Percentiles rank a stretch among this genome's conserved stretches.
Evolutionary conservation across 495 filamentous ascomycete genomes (phyloP).

Genomic region (Chaetomium cochliodes): DNA sequence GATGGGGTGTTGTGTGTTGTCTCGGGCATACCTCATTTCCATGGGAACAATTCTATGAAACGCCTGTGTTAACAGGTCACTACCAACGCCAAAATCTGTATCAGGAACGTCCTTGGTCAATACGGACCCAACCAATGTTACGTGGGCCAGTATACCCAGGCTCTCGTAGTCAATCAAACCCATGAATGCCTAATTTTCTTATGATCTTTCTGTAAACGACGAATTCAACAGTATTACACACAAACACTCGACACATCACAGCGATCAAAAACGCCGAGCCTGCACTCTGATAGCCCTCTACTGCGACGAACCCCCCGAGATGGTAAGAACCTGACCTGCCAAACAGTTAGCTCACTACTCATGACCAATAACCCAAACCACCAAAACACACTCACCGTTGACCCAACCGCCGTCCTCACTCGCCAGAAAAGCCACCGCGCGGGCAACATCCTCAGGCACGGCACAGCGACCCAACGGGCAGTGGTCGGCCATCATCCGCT

Average conservation of each 20-base stretch:
- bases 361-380: neutral
- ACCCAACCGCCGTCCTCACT: constrained; percentile 61
- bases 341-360: constrained; percentile 12
- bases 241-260: neutral
- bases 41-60: too few relatives aligned
- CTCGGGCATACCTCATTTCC: too few relatives aligned
- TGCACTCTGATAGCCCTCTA: constrained; percentile 11
- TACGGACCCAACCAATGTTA: too few relatives aligned
- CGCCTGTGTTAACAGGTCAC: too few relatives aligned
- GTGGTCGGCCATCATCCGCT: constrained; percentile 38
- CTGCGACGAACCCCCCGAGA: constrained; percentile 40
- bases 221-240: too few relatives aligned
- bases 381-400: constrained; percentile 48
- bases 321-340: constrained; percentile 37
- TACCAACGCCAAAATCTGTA: too few relatives aligned
- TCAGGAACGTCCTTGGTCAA: too few relatives aligned
- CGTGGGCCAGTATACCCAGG: too few relatives aligned
- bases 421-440: constrained; percentile 56
- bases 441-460: constrained; percentile 56
- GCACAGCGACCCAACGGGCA: constrained; percentile 43
- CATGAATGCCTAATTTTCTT: too few relatives aligned
- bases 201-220: too few relatives aligned
- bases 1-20: too few relatives aligned
- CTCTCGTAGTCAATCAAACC: too few relatives aligned
- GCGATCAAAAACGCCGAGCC: neutral